Base-by-base conservation (phyloP, 2,329 filamentous ascomycete genomes). In the Pseudopithomyces maydicus region DNA sequence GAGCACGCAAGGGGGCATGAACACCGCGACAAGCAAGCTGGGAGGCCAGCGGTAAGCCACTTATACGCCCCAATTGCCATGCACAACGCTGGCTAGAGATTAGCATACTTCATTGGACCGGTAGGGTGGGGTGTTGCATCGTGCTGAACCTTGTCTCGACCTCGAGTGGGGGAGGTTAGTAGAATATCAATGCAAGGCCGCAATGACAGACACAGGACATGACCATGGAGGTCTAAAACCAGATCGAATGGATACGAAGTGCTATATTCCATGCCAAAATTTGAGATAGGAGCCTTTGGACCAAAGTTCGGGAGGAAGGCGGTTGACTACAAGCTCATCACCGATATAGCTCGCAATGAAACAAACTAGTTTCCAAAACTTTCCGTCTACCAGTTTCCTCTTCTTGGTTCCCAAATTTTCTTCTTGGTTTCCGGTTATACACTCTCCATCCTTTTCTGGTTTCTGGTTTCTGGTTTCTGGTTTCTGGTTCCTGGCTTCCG, bases 111-210 rank as follows among this genome's bases (percentile, higher is more conserved):
- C 23, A 42, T n/a, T 50, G 36, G 22, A 20, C 19, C 36, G 2
- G 20, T 10, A 12, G 22, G 26, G 42, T 26, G 42, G 36, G 15
- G 3, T 20, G 35, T 23, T 32, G 47, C 36, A 10, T 50, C 47
- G 41, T 32, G 20, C 23, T 11, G n/a, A 50, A 50, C 47, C 36
- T 42, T 50, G 47, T 50, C 32, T 32, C 23, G 36, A 50, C 47
- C 35, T 50, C 36, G 15, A 19, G 10, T 15, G 33, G 12, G 33
- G 19, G 33, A 39, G 17, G 38, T 10, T 41, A 17, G 8, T 11
- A 38, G n/a, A 14, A 14, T 11, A 14, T 38, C n/a, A n/a, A 5
- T 38, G 35, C 35, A n/a, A 6, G 35, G n/a, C 6, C 12, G 35
- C n/a, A 20, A 42, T 11, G n/a, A 42, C 39, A 44, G 22, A 44